phyloP scores from a whole-genome alignment of 2,329 filamentous ascomycete species.

The Lecanicillium sp. region DNA sequence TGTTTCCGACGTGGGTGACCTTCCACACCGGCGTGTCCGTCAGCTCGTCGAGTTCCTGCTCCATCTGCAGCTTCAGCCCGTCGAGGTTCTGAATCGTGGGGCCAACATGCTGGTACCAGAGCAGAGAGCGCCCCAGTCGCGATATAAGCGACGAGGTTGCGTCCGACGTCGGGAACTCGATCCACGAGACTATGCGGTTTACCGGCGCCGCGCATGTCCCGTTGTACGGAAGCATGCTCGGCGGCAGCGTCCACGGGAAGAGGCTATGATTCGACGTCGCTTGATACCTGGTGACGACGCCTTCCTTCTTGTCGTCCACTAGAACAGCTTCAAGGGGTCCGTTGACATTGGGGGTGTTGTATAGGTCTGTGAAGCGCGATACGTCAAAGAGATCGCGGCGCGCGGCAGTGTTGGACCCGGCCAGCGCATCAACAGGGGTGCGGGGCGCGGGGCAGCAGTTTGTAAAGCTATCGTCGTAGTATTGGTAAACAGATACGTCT shows the following conservation, averaged over 20 bases:
- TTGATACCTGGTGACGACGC: slow-evolving; percentile 28
- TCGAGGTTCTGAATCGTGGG: slow-evolving; percentile 45
- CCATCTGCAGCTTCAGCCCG: slow-evolving; percentile 56
- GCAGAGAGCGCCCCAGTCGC: not conserved
- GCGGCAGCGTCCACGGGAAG: slow-evolving; percentile 89
- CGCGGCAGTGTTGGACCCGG: slow-evolving; percentile 71
- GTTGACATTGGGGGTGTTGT: slow-evolving; percentile 64
- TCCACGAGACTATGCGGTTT: slow-evolving; percentile 60
- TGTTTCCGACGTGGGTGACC: slow-evolving; percentile 73
- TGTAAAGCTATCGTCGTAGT: slow-evolving; percentile 38
- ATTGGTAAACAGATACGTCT: slow-evolving; percentile 20
- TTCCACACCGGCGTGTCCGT: slow-evolving; percentile 47
- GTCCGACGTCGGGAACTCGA: slow-evolving; percentile 51
- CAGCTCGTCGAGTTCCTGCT: slow-evolving; percentile 48
- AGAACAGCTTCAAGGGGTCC: slow-evolving; percentile 29
- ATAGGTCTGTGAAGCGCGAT: slow-evolving; percentile 73
- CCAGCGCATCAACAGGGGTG: slow-evolving; percentile 51
- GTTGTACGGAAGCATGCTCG: slow-evolving; percentile 63
- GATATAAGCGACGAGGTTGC: slow-evolving; percentile 21
- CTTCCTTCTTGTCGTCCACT: slow-evolving; percentile 36
- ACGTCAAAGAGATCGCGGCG: slow-evolving; percentile 82
- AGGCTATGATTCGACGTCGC: slow-evolving; percentile 72
- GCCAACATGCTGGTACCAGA: slow-evolving; percentile 25
- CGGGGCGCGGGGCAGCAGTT: slow-evolving; percentile 60
- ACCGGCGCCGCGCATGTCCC: slow-evolving; percentile 70